Evolutionary conservation across 768 basidiomycete genomes (phyloP).

Genomic region (Mycena galericulata): DNA sequence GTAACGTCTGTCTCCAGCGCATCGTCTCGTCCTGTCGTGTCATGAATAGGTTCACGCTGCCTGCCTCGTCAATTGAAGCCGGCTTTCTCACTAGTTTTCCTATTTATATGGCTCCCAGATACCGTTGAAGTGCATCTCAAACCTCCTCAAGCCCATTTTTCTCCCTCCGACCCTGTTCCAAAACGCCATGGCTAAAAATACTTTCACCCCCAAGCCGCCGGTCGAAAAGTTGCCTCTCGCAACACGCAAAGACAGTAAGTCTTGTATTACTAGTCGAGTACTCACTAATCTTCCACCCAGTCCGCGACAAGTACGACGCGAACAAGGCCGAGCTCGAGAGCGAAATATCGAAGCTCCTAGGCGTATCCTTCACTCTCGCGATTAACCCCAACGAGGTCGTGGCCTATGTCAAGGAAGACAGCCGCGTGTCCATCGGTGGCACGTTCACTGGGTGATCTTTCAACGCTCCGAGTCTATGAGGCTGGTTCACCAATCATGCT

Average conservation of each 20-base stretch:
- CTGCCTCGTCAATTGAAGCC: too few species aligned
- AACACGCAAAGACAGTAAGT: constrained; percentile 39
- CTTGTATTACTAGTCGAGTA: background rate
- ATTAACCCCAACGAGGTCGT: constrained; percentile 49
- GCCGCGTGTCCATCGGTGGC: constrained; percentile 36
- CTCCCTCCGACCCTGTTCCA: background rate
- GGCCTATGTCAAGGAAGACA: constrained; percentile 44
- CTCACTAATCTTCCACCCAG: constrained; percentile 31
- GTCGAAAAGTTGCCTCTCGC: constrained; percentile 40
- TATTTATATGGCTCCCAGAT: constrained; percentile 15
- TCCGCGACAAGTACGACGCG: constrained; percentile 52
- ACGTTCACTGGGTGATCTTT: constrained; percentile 40
- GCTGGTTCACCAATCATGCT: background rate
- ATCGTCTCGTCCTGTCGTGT: background rate
- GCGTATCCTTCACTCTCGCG: constrained; percentile 44
- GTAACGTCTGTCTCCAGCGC: too few species aligned
- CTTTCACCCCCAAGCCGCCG: constrained; percentile 35
- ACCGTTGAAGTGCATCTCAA: background rate
- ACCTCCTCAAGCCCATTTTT: background rate
- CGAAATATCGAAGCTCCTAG: constrained; percentile 45
- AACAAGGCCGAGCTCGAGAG: constrained; percentile 48
- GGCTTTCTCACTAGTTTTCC: background rate
- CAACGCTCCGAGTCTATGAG: too few species aligned
- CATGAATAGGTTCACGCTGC: too few species aligned
- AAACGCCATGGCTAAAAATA: constrained; percentile 30